These are phyloP conservation scores for Entamoeba moshkovskii DNA, from an alignment of 208 protist genomes.

Conservation along the genomic window DNA sequence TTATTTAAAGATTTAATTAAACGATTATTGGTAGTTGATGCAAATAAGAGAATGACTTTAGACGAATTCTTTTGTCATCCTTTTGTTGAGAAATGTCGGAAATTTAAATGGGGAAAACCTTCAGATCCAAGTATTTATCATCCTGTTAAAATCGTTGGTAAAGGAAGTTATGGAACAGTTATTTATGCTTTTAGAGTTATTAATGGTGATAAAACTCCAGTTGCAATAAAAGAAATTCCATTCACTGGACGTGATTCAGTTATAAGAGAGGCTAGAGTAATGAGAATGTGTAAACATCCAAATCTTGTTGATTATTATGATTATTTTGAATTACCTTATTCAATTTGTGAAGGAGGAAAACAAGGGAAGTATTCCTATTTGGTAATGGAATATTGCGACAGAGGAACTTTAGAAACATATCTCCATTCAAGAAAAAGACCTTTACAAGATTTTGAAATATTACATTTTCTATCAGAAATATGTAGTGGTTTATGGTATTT, in stretches of 20 bases:
- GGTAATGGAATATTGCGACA: neutral
- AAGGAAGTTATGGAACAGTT: neutral
- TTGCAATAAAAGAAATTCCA: neutral
- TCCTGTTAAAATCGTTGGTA: neutral
- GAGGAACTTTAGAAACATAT: neutral
- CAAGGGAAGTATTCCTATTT: neutral
- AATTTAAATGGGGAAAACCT: neutral
- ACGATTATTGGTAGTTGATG: conserved; percentile 38
- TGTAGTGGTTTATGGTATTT: neutral
- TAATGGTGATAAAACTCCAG: neutral
- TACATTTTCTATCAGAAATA: neutral
- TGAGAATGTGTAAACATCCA: neutral
- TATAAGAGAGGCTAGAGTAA: neutral
- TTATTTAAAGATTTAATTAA: conserved; percentile 38
- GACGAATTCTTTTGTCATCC: conserved; percentile 52
- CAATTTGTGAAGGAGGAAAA: neutral
- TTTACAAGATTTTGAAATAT: neutral
- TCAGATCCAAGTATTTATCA: neutral
- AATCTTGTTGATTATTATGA: neutral
- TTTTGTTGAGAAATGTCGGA: conserved; percentile 35
- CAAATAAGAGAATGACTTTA: conserved; percentile 36
- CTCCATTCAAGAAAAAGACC: neutral
- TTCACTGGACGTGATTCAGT: neutral
- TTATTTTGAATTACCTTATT: neutral
- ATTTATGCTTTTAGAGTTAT: neutral